Evolutionary conservation across 2,329 filamentous ascomycete genomes (phyloP), one percentile per base, ranked within the genome.

Genomic region (Microdochium bolleyi): DNA sequence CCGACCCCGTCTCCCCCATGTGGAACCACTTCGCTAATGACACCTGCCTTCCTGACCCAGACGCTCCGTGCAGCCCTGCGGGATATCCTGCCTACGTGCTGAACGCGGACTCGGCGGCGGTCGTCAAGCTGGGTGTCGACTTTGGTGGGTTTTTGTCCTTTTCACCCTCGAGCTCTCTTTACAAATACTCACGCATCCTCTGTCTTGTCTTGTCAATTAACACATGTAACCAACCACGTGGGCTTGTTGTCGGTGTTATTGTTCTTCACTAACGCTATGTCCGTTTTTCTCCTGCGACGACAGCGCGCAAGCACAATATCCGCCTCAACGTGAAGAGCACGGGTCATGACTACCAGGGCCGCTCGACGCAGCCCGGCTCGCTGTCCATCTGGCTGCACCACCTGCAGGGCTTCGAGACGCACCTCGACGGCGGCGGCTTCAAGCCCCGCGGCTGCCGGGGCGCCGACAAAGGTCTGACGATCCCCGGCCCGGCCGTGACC

Each of bases 381-480:
- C 64, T 84, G 1, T 79, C 71, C 1, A 73, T 81, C 53, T 82
- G 78, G 79, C 73, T 71, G 0, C 78, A 77, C 51, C 63, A 79
- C 54, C 64, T 82, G 48, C 70, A 70, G 22, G 61, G 60, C 4
- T 60, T 73, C 2, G 24, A 57, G 1, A 70, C 72, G 32, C 72
- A 71, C 51, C 60, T 73, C 2, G 25, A 57, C 1, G 70, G 71
- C 51, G 56, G 66, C 2, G 53, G 64, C 1, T 75, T 79, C 57
- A 64, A 58, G 19, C 72, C 76, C 30, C 58, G 67, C 13, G 75
- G 72, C 24, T 72, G 70, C 49, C n/a, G n/a, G n/a, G 63, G 67
- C 9, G 16, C 16, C 3, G 3, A 30, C 27, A 11, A 11, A 5
- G 27, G 27, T 11, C 58, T 61, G 5, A 55, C 64, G 1, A 79